phyloP scores from a whole-genome alignment of 371 early-diverging fungal species.

The Zychaea mexicana region DNA sequence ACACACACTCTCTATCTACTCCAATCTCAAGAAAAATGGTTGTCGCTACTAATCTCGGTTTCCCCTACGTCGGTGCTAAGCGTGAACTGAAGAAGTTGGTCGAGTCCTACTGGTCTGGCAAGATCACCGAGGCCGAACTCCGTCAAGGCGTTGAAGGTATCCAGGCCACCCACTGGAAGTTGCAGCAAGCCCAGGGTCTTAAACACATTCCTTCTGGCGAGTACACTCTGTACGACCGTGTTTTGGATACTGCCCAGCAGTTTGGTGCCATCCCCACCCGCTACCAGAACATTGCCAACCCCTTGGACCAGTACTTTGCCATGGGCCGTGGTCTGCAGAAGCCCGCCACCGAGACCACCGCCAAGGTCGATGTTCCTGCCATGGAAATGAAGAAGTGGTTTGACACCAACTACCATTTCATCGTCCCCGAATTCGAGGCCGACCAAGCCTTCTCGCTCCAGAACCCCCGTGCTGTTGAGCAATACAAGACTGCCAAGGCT shows the following conservation, averaged over 20 bases:
- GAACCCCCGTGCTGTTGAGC: slow-evolving; percentile 77
- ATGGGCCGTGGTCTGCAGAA: slow-evolving; percentile 95
- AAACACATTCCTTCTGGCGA: slow-evolving; percentile 91
- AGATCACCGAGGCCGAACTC: slow-evolving; percentile 77
- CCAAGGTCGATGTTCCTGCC: slow-evolving; percentile 88
- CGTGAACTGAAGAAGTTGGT: slow-evolving; percentile 90
- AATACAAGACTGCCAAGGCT: slow-evolving; percentile 92
- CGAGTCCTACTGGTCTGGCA: slow-evolving; percentile 92
- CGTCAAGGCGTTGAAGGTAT: slow-evolving; percentile 73
- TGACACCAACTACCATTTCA: slow-evolving; percentile 95
- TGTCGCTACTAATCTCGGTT: slow-evolving; percentile 75
- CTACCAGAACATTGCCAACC: slow-evolving; percentile 65
- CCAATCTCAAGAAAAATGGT: slow-evolving; percentile 51
- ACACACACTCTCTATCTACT: neutral
- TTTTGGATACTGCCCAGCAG: slow-evolving; percentile 84
- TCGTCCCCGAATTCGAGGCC: slow-evolving; percentile 87
- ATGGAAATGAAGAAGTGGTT: slow-evolving; percentile 98
- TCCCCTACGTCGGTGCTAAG: slow-evolving; percentile 83
- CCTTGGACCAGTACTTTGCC: slow-evolving; percentile 92
- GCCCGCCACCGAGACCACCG: slow-evolving; percentile 58
- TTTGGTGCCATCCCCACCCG: slow-evolving; percentile 79
- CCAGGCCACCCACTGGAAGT: slow-evolving; percentile 88
- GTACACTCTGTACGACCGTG: slow-evolving; percentile 95
- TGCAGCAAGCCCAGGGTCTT: slow-evolving; percentile 81
- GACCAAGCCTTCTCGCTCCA: slow-evolving; percentile 76